Percentiles rank a stretch among this genome's conserved stretches.
phyloP scores from a whole-genome alignment of 352 stramenopile species.

The Phytopythium litorale region DNA sequence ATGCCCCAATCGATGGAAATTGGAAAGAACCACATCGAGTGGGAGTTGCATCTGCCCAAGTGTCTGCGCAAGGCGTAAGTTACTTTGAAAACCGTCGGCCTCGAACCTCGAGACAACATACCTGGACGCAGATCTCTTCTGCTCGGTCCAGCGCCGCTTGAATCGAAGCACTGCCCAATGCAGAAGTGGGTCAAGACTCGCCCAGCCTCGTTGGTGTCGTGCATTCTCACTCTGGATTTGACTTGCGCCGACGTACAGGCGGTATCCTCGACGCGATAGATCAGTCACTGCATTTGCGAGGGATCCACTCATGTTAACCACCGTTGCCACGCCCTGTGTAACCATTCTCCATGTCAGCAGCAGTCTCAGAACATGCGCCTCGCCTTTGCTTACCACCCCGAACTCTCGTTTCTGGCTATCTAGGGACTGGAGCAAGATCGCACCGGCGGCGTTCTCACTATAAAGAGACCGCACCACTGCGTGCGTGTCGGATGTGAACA shows the following conservation, averaged over 20 bases:
- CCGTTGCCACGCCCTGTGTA: not conserved
- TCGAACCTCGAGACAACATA: not conserved
- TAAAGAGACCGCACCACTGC: conserved; percentile 2
- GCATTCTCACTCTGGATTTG: not conserved
- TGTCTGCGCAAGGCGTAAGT: not conserved
- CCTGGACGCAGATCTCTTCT: not conserved
- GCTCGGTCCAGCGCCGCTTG: not conserved
- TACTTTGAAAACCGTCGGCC: not conserved
- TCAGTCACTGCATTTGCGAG: not conserved
- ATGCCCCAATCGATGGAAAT: not conserved
- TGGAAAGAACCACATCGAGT: not conserved
- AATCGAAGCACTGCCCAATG: not conserved
- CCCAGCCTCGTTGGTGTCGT: not conserved
- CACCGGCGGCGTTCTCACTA: conserved; percentile 5
- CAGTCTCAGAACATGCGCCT: not conserved
- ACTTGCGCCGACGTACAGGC: not conserved
- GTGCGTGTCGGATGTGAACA: not conserved
- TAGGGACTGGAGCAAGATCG: not conserved
- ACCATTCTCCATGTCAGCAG: too few species aligned
- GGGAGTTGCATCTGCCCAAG: not conserved
- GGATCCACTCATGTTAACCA: not conserved
- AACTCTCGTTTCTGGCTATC: not conserved
- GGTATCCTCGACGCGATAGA: conserved; percentile 1
- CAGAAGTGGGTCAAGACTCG: not conserved
- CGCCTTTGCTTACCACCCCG: not conserved